Percentiles rank a stretch among this genome's conserved stretches.
These are phyloP conservation scores for Setaria viridis DNA, from an alignment of 202 grass and related monocot genomes.

Conservation along the genomic window DNA sequence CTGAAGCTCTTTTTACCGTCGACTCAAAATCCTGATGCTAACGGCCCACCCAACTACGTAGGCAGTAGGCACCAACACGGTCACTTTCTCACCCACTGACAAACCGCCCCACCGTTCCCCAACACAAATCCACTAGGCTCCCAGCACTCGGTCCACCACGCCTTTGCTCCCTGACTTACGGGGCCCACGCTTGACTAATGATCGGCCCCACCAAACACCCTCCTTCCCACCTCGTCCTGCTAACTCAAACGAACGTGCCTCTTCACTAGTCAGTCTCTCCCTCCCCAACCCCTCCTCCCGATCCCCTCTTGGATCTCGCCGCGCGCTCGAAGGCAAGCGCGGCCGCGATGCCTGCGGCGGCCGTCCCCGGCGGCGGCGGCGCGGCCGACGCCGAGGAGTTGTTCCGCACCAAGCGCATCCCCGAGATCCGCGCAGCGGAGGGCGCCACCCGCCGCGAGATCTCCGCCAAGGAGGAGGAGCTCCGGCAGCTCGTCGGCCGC, in stretches of 20 bases:
- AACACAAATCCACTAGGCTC: too few relatives aligned
- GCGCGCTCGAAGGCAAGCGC: slow-evolving; percentile 26
- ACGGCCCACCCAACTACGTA: background rate
- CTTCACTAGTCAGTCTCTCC: slow-evolving; percentile 32
- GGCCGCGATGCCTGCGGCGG: slow-evolving; percentile 48
- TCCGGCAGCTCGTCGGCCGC: slow-evolving; percentile 91
- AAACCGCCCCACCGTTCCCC: background rate
- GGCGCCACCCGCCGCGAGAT: slow-evolving; percentile 76
- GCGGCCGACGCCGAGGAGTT: slow-evolving; percentile 80
- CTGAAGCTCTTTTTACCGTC: too few relatives aligned
- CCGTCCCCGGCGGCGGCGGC: slow-evolving; percentile 42
- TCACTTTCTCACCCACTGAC: background rate
- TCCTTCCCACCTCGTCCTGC: background rate
- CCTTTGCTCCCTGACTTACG: fast-evolving
- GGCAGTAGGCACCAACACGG: background rate
- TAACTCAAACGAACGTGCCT: slow-evolving; percentile 40
- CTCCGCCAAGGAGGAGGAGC: slow-evolving; percentile 95
- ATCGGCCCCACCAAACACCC: slow-evolving; percentile 18
- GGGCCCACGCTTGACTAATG: background rate
- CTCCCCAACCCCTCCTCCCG: background rate
- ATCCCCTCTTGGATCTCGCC: slow-evolving; percentile 59
- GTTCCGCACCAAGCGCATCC: slow-evolving; percentile 84
- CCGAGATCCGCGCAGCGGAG: slow-evolving; percentile 84
- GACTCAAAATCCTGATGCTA: background rate
- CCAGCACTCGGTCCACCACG: slow-evolving; percentile 7